Base-by-base conservation (phyloP, 2,329 filamentous ascomycete genomes). In the Didymella sp. region DNA sequence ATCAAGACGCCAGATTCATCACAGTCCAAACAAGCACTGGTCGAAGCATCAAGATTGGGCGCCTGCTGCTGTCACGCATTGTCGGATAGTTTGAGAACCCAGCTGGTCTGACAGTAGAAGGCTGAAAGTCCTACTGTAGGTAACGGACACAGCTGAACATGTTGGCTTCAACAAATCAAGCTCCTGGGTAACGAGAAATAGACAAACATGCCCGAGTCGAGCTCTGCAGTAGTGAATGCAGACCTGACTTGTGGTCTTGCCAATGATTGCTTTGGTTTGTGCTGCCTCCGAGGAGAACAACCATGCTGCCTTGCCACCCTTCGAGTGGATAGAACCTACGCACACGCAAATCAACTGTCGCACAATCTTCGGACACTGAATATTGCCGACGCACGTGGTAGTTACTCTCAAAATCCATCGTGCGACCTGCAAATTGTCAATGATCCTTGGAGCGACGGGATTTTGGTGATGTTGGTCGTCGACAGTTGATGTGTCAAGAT, bases 401-500 rank as follows among this genome's bases (percentile, higher is more conserved):
- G 12, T 13, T 22, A 28, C 13, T n/a, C 1, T 43, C 24, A 30
- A 15, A 38, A 11, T 17, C 37, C 12, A 6, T 52, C 12, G 22
- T 38, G n/a, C 17, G 9, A 19, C 17, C 37, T 43, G 24, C 44
- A 17, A 24, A n/a, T 22, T 24, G 22, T 48, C 21, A 48, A 37
- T 37, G 11, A 1, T 30, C 15, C 38, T 21, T 19, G 37, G 19
- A 17, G 11, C 28, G 3, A 9, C 19, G 22, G 12, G 17, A 7
- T 22, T 12, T 5, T 37, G 24, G 11, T n/a, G 15, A 15, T 37
- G 5, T 31, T 22, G 37, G 27, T 50, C 24, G 31, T 50, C 12
- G 35, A 28, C 46, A 46, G n/a, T 17, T n/a, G 21, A 15, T 15
- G 21, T 51, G 41, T 22, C 46, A 46, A 30, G 25, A 51, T 35